phyloP scores from a whole-genome alignment of 805 yeast genomes.

The Candida xyloterini region DNA sequence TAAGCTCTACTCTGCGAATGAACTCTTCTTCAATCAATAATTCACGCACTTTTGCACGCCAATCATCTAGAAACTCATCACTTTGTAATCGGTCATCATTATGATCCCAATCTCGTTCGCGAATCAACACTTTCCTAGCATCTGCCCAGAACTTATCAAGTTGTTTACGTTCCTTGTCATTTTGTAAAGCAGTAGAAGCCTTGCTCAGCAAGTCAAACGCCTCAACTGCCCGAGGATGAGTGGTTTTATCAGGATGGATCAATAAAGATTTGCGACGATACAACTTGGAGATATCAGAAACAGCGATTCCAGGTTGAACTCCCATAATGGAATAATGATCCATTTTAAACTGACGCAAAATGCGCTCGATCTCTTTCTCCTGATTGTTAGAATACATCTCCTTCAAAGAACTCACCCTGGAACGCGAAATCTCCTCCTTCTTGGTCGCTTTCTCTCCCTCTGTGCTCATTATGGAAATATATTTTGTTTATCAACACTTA shows the following conservation, averaged over 20 bases:
- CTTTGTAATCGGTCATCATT: constrained; percentile 37
- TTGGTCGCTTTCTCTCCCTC: constrained; percentile 8
- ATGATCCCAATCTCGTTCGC: constrained; percentile 35
- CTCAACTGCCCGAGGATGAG: constrained; percentile 53
- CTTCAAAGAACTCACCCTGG: constrained; percentile 15
- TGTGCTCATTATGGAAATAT: constrained; percentile 2
- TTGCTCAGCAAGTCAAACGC: constrained; percentile 62
- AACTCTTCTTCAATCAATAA: constrained; percentile 46
- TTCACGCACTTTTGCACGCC: constrained; percentile 43
- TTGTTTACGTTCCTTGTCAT: constrained; percentile 36
- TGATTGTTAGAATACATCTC: constrained; percentile 13
- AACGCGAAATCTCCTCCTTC: constrained; percentile 21
- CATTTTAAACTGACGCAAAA: constrained; percentile 43
- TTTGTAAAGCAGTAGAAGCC: constrained; percentile 44
- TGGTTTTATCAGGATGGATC: constrained; percentile 67
- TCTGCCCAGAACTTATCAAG: constrained; percentile 46
- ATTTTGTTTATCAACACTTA: constrained; percentile 1
- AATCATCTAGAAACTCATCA: constrained; percentile 36
- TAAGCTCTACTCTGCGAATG: constrained; percentile 39
- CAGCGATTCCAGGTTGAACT: constrained; percentile 39
- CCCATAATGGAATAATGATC: constrained; percentile 58
- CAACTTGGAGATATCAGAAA: constrained; percentile 40
- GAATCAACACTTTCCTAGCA: constrained; percentile 38
- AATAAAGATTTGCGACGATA: constrained; percentile 59
- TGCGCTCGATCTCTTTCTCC: constrained; percentile 55